Conservation (phyloP, 371 early-diverging fungal genomes). For the Parasitella parasitica region DNA sequence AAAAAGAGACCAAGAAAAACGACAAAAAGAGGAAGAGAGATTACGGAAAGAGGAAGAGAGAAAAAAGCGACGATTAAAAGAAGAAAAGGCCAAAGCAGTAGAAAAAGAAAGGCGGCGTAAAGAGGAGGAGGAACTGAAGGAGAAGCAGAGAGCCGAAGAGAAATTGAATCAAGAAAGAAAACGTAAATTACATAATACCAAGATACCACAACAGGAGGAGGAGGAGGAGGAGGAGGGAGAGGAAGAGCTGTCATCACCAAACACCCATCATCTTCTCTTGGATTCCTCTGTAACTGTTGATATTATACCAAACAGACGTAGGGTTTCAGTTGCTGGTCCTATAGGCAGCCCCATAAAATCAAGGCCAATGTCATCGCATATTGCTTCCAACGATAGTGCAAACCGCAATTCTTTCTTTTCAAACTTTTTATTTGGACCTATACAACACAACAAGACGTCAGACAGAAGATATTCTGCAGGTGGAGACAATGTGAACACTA, state of each 20-base stretch:
- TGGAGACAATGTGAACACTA: not conserved
- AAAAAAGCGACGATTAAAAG: slow-evolving; percentile 8
- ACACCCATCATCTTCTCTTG: slow-evolving; percentile 1
- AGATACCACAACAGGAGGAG: slow-evolving; percentile 19
- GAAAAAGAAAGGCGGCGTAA: slow-evolving; percentile 55
- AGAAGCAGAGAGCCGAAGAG: slow-evolving; percentile 50
- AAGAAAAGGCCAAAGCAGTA: not conserved
- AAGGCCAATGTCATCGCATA: not conserved
- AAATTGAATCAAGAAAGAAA: slow-evolving; percentile 37
- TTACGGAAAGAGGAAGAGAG: slow-evolving; percentile 27
- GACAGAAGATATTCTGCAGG: slow-evolving; percentile 7
- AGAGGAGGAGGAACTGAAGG: slow-evolving; percentile 52
- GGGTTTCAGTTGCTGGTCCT: slow-evolving; percentile 24
- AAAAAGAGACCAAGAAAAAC: slow-evolving; percentile 31
- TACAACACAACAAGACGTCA: not conserved
- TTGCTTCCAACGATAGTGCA: slow-evolving; percentile 4
- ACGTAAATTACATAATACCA: slow-evolving; percentile 32
- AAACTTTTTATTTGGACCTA: slow-evolving; percentile 35
- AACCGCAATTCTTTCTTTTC: slow-evolving; percentile 35
- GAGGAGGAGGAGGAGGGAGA: slow-evolving; percentile 16
- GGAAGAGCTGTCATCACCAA: not conserved
- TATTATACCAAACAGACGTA: slow-evolving; percentile 4
- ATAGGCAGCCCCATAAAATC: slow-evolving; percentile 24
- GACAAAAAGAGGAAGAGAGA: slow-evolving; percentile 24
- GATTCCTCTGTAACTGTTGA: not conserved